Percentiles rank a stretch among this genome's conserved stretches.
These are phyloP conservation scores for Quercus glauca DNA, from an alignment of 306 rosid species.

Conservation along the genomic window DNA sequence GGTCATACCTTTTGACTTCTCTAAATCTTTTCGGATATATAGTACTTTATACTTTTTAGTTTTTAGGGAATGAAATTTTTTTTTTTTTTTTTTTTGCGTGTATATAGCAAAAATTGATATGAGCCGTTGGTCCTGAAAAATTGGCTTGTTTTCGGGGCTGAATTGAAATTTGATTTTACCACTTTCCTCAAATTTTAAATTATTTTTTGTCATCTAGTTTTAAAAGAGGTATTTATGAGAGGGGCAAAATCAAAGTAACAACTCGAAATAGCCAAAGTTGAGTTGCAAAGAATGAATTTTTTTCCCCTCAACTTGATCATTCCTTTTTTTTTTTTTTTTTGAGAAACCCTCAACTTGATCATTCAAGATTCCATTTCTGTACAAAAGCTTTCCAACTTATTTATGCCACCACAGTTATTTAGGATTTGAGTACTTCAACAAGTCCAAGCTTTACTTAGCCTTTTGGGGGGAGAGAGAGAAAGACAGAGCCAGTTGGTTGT, in stretches of 20 bases:
- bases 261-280: slow-evolving; percentile 41
- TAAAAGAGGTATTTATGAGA: slow-evolving; percentile 21
- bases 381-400: slow-evolving; percentile 33
- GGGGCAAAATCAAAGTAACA: slow-evolving; percentile 44
- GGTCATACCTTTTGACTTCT: no score
- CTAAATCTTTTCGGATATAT: no score
- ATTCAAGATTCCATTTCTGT: slow-evolving; percentile 35
- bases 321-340: no score
- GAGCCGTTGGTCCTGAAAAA: neutral
- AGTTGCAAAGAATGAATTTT: slow-evolving; percentile 30
- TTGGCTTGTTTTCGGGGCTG: neutral
- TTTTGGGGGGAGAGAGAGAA: neutral
- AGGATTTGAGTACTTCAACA: slow-evolving; percentile 18
- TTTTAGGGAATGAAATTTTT: no score
- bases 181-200: no score
- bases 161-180: neutral
- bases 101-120: neutral
- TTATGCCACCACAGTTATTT: slow-evolving; percentile 17
- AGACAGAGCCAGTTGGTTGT: slow-evolving; percentile 36
- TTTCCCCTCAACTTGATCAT: slow-evolving; percentile 42
- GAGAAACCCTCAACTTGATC: slow-evolving; percentile 46
- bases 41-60: no score
- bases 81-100: neutral
- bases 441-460: neutral
- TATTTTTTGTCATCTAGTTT: neutral